Evolutionary conservation across 768 basidiomycete species (phyloP).

Genomic region (Mycena galericulata): DNA sequence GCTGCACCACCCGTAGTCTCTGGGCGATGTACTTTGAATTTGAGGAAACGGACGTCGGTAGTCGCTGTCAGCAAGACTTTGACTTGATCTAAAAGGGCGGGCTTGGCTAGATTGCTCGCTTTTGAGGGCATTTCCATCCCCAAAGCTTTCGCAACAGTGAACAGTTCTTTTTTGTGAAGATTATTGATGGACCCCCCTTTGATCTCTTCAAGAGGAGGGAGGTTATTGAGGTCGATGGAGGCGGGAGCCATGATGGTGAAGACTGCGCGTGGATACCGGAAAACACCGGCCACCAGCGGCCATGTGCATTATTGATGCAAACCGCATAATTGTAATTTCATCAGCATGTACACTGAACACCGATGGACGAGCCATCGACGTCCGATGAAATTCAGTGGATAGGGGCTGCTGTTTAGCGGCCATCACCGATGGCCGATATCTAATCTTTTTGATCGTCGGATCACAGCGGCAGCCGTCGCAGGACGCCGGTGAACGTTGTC

Average conservation of each 20-base stretch:
- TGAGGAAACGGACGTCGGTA: not conserved
- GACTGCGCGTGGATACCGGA: not conserved
- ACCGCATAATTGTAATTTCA: not conserved
- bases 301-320: not conserved
- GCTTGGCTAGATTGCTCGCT: not conserved
- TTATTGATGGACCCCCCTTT: not conserved
- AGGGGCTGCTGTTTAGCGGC: not conserved
- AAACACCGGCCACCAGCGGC: not conserved
- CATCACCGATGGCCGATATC: not conserved
- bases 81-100: not conserved
- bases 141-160: not conserved
- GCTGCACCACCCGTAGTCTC: not conserved
- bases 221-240: not conserved
- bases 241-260: not conserved
- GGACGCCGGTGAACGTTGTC: not conserved
- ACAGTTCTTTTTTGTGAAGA: not conserved
- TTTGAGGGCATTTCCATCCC: not conserved
- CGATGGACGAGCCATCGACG: not conserved
- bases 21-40: not conserved
- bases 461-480: not conserved
- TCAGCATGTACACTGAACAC: not conserved
- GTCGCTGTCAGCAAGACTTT: not conserved
- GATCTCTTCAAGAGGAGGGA: not conserved
- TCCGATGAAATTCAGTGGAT: not conserved
- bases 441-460: not conserved